These are phyloP conservation scores for Chytriomyces confervae DNA, from an alignment of 192 early-diverging fungal species.

Conservation along the genomic window DNA sequence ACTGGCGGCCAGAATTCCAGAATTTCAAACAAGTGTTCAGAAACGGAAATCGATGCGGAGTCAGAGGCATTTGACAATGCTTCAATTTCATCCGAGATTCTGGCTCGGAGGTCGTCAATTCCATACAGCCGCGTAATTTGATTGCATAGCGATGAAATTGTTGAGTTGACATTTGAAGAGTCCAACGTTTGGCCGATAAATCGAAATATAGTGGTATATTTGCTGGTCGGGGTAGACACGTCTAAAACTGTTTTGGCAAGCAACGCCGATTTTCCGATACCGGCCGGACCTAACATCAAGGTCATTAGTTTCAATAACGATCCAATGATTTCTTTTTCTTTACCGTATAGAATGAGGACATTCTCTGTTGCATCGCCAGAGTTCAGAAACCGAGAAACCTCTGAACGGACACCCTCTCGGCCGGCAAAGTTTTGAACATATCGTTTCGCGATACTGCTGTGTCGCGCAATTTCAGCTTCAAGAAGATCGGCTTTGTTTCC, in stretches of 20 bases:
- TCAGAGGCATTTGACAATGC: neutral
- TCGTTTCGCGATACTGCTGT: neutral
- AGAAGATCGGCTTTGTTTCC: neutral
- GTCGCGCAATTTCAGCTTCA: constrained; percentile 5
- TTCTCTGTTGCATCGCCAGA: neutral
- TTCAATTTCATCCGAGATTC: constrained; percentile 32
- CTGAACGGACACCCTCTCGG: constrained; percentile 1
- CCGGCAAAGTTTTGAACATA: constrained; percentile 25
- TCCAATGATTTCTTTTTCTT: neutral
- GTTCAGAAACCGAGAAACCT: neutral
- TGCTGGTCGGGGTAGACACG: neutral
- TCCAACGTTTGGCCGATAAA: constrained; percentile 23
- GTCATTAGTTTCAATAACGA: neutral
- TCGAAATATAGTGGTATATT: constrained; percentile 1
- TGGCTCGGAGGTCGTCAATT: constrained; percentile 11
- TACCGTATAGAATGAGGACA: constrained; percentile 31
- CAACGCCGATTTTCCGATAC: constrained; percentile 35
- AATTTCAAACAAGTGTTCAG: constrained; percentile 29
- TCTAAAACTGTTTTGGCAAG: constrained; percentile 13
- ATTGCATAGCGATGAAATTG: constrained; percentile 20
- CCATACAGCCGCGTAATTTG: constrained; percentile 34
- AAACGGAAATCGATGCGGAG: neutral
- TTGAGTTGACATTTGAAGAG: constrained; percentile 2
- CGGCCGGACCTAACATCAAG: constrained; percentile 19
- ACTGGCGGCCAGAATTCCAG: constrained; percentile 38